A percentile compares a stretch with the other conserved stretches of the same genome.
Conservation (phyloP, 768 basidiomycete genomes). For the Boletus coccyginus region DNA sequence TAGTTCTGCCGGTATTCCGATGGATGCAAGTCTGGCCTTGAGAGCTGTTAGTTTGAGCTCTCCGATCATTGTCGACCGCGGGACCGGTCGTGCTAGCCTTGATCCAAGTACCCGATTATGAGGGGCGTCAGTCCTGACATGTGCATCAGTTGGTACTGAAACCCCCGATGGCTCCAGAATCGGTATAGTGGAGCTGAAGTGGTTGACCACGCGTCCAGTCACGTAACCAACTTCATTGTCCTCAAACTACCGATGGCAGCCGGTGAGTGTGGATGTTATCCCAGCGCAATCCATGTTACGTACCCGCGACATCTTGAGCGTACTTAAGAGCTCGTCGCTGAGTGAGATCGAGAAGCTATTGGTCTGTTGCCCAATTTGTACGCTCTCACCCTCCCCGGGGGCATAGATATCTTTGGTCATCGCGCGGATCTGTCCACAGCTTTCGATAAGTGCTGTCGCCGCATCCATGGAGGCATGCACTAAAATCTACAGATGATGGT, state of each 20-base stretch:
- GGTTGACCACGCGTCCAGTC: constrained; percentile 80
- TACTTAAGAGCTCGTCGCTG: constrained; percentile 80
- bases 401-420: constrained; percentile 93
- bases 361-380: constrained; percentile 95
- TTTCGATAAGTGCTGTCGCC: constrained; percentile 71
- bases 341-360: constrained; percentile 93
- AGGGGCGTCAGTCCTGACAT: constrained; percentile 22
- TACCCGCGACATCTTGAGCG: constrained; percentile 85
- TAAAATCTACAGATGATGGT: constrained; percentile 59
- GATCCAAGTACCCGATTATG: constrained; percentile 55
- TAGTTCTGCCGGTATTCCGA: constrained; percentile 87
- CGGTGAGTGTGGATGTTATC: constrained; percentile 3
- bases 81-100: constrained; percentile 64
- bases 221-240: constrained; percentile 97
- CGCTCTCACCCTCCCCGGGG: constrained; percentile 68
- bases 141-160: constrained; percentile 24
- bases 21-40: constrained; percentile 70
- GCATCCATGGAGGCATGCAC: constrained; percentile 73
- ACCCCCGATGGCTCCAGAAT: constrained; percentile 69
- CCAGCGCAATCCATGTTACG: constrained; percentile 26
- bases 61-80: constrained; percentile 94
- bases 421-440: constrained; percentile 77
- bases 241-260: constrained; percentile 65
- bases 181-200: constrained; percentile 86
- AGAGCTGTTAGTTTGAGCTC: constrained; percentile 90